Evolutionary conservation across 306 rosid species (phyloP).

Genomic region (Prunus kanzakura): DNA sequence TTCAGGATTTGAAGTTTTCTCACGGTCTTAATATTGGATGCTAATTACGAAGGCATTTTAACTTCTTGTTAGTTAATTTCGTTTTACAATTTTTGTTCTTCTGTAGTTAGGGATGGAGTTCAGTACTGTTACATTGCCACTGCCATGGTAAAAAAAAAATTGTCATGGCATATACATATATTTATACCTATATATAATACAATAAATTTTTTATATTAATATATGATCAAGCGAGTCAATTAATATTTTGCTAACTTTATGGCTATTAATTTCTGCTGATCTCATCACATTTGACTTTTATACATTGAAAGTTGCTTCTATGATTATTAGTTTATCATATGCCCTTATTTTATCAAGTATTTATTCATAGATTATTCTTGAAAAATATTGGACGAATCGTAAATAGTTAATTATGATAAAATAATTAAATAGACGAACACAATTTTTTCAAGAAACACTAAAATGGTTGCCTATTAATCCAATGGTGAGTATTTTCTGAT

Average conservation of each 20-base stretch:
- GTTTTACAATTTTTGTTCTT: neutral
- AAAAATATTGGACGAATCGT: too few relatives aligned
- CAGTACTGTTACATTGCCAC: neutral
- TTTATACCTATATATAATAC: too few relatives aligned
- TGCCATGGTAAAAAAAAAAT: neutral
- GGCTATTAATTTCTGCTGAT: neutral
- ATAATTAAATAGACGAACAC: too few relatives aligned
- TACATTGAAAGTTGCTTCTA: neutral
- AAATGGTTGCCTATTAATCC: too few relatives aligned
- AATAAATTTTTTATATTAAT: neutral
- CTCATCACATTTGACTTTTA: neutral
- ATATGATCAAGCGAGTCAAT: neutral
- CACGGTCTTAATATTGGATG: slow-evolving; percentile 28
- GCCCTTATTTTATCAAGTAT: too few relatives aligned
- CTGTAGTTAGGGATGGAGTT: neutral
- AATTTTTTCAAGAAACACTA: too few relatives aligned
- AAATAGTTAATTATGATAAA: too few relatives aligned
- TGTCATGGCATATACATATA: neutral
- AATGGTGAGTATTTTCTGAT: too few relatives aligned
- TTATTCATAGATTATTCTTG: too few relatives aligned
- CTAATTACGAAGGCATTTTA: neutral
- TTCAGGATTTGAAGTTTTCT: slow-evolving; percentile 44
- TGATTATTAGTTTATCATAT: too few relatives aligned
- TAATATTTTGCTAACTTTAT: neutral
- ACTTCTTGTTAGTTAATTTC: neutral